A percentile compares a stretch with the other conserved stretches of the same genome.
Evolutionary conservation across 345 rosid genomes (phyloP).

Genomic region (Cardamine resedifolia): DNA sequence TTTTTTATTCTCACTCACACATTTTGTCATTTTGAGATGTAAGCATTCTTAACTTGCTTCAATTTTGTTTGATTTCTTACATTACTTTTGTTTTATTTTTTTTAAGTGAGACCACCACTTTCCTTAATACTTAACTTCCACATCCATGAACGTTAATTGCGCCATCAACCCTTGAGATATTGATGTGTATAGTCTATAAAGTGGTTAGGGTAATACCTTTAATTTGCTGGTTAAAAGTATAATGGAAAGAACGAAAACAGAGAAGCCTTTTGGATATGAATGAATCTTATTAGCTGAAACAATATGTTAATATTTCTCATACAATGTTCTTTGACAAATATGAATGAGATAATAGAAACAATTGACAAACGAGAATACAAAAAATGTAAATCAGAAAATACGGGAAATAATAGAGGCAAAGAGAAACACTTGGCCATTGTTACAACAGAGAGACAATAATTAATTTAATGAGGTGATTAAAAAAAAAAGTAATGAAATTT

Average conservation of each 20-base stretch:
- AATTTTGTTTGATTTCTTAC: conserved; percentile 25
- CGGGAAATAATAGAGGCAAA: conserved; percentile 21
- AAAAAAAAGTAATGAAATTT: conserved; percentile 8
- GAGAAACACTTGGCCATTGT: conserved; percentile 31
- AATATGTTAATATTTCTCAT: conserved; percentile 33
- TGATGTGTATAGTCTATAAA: background rate
- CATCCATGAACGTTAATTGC: background rate
- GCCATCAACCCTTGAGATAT: background rate
- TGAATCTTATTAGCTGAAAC: conserved; percentile 18
- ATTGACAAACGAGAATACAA: conserved; percentile 27
- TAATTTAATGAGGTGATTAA: conserved; percentile 37
- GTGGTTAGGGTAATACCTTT: background rate
- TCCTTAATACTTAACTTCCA: background rate
- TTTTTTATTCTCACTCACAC: conserved; percentile 10
- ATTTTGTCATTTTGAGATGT: conserved; percentile 28
- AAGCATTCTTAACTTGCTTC: conserved; percentile 21
- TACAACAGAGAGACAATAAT: conserved; percentile 30
- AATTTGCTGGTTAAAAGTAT: background rate
- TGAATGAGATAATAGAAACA: conserved; percentile 33
- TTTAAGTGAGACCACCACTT: background rate
- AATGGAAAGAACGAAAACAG: background rate
- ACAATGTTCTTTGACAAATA: conserved; percentile 29
- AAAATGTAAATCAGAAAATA: conserved; percentile 14
- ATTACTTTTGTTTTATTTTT: background rate
- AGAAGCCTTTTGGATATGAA: background rate